Conservation (phyloP, 2,329 filamentous ascomycete genomes). For the Tolypocladium ovalisporum region DNA sequence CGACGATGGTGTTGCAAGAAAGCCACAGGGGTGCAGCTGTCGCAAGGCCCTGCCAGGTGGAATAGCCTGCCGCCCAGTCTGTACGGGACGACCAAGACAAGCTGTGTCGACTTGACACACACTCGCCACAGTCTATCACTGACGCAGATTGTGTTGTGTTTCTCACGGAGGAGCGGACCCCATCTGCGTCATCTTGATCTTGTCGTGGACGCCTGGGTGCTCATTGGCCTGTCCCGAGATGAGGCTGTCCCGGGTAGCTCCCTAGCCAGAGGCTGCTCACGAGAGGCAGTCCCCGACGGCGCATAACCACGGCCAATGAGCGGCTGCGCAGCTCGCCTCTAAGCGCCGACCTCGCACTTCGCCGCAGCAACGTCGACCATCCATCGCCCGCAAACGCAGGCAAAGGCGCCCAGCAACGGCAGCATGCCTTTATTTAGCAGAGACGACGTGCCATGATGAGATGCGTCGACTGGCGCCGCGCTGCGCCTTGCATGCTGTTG, state of each 20-base stretch:
- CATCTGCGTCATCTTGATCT: background rate
- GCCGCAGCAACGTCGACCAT: slow-evolving; percentile 1
- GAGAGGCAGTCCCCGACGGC: slow-evolving; percentile 11
- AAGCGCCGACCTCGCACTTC: slow-evolving; percentile 29
- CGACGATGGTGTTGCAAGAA: background rate
- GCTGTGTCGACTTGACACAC: background rate
- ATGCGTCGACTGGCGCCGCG: background rate
- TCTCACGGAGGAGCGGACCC: background rate
- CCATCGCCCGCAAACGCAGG: slow-evolving; percentile 1
- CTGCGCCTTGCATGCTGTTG: background rate
- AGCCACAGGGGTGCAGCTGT: background rate
- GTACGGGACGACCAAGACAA: background rate
- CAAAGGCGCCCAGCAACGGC: background rate
- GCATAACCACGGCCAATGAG: slow-evolving; percentile 19
- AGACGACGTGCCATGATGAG: background rate
- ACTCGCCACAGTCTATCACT: no score
- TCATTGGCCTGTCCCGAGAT: background rate
- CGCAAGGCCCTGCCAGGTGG: no score
- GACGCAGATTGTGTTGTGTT: background rate
- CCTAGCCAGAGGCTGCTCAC: background rate
- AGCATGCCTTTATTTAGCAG: background rate
- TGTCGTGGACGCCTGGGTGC: background rate
- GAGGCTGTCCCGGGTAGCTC: background rate
- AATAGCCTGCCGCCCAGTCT: background rate
- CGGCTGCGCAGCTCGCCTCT: slow-evolving; percentile 4